A percentile compares a stretch with the other conserved stretches of the same genome.
Conservation (phyloP, 495 filamentous ascomycete genomes). For the Margaritispora aquatica region DNA sequence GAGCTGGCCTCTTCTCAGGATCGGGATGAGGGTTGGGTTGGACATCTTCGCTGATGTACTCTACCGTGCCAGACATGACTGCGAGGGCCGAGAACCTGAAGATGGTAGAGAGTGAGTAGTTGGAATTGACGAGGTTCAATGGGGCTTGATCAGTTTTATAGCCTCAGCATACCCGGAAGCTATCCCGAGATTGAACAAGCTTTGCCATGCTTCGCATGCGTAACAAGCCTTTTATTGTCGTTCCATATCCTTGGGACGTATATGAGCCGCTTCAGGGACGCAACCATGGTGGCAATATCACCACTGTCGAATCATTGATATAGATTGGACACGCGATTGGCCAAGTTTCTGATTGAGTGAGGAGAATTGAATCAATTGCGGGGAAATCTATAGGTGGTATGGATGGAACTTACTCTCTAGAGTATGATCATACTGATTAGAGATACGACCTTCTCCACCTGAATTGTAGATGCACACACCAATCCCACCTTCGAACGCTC, state of each 20-base stretch:
- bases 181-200: too few species aligned
- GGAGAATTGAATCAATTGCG: background rate
- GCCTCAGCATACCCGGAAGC: too few species aligned
- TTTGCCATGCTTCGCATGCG: background rate
- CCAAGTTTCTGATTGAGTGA: background rate
- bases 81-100: background rate
- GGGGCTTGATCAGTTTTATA: background rate
- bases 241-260: background rate
- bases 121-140: too few species aligned
- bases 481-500: background rate
- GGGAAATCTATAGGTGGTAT: background rate
- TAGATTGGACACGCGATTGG: background rate
- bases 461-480: background rate
- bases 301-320: background rate
- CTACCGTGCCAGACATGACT: conserved; percentile 13
- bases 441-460: background rate
- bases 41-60: conserved; percentile 15
- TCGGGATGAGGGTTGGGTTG: conserved; percentile 9
- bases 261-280: background rate
- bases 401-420: background rate
- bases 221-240: background rate
- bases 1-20: conserved; percentile 26
- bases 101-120: background rate
- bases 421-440: background rate
- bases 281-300: background rate